Conservation (phyloP, 2,329 filamentous ascomycete species). For the Metarhizium brunneum region DNA sequence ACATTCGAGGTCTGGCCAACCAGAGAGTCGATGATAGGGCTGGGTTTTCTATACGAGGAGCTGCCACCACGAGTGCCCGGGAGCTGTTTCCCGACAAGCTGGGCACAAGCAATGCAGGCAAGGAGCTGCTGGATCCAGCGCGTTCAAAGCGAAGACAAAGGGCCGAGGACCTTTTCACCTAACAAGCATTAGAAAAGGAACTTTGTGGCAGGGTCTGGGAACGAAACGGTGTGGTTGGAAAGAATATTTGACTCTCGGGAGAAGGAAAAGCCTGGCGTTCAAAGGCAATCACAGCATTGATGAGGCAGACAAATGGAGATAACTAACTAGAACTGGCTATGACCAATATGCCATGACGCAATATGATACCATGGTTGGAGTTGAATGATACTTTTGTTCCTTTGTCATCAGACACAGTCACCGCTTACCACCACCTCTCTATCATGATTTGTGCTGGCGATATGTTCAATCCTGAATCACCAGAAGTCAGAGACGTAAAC, state of each 20-base stretch:
- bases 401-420: neutral
- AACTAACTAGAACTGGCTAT: neutral
- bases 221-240: neutral
- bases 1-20: slow-evolving; percentile 49
- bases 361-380: slow-evolving; percentile 17
- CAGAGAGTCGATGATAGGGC: slow-evolving; percentile 33
- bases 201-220: neutral
- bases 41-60: slow-evolving; percentile 61
- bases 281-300: neutral
- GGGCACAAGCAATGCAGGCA: slow-evolving; percentile 47
- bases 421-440: slow-evolving; percentile 54
- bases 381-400: neutral
- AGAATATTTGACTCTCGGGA: neutral
- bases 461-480: slow-evolving; percentile 25
- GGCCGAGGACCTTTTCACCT: slow-evolving; percentile 67
- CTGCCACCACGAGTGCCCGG: slow-evolving; percentile 35
- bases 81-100: slow-evolving; percentile 64
- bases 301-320: neutral
- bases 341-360: neutral
- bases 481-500: slow-evolving; percentile 35
- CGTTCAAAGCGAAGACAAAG: slow-evolving; percentile 48
- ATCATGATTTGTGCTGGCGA: slow-evolving; percentile 39
- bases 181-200: neutral
- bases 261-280: neutral
- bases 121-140: slow-evolving; percentile 55